Conservation (phyloP, 1,284 basidiomycete species). For the Cutaneotrichosporon cutaneum region DNA sequence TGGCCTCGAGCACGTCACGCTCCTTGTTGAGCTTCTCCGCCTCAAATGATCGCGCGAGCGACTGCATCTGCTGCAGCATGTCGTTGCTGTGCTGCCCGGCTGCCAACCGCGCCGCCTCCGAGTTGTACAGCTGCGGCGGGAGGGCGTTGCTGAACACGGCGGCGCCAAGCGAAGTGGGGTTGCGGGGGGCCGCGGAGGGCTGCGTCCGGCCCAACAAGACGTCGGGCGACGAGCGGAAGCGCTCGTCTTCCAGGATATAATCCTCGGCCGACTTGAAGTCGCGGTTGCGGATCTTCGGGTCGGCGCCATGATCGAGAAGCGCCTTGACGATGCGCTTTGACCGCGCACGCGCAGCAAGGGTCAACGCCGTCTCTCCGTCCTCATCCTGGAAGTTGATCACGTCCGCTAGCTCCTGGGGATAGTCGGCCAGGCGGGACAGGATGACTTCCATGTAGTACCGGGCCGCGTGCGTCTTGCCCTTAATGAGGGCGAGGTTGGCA, state of each 20-base stretch:
- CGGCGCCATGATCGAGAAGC: slow-evolving; percentile 92
- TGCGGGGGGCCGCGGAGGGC: slow-evolving; percentile 10
- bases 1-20: slow-evolving; percentile 85
- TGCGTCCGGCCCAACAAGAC: slow-evolving; percentile 20
- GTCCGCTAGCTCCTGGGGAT: slow-evolving; percentile 93
- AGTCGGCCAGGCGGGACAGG: slow-evolving; percentile 83
- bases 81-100: slow-evolving; percentile 81
- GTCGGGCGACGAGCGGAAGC: slow-evolving; percentile 83
- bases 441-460: slow-evolving; percentile 99
- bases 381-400: slow-evolving; percentile 99
- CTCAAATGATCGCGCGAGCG: slow-evolving; percentile 88
- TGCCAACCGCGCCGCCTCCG: slow-evolving; percentile 80
- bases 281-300: slow-evolving; percentile 91
- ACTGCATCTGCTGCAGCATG: slow-evolving; percentile 81
- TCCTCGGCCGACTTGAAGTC: slow-evolving; percentile 98
- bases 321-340: slow-evolving; percentile 96
- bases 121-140: slow-evolving; percentile 74
- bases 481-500: slow-evolving; percentile 96
- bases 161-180: slow-evolving; percentile 23
- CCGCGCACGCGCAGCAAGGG: slow-evolving; percentile 92
- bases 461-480: slow-evolving; percentile 95
- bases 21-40: slow-evolving; percentile 89
- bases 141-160: slow-evolving; percentile 19
- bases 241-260: slow-evolving; percentile 97
- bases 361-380: slow-evolving; percentile 96